Evolutionary conservation across 2,329 filamentous ascomycete genomes (phyloP), one percentile per base, ranked within the genome.

Genomic region (Calonectria fujianensis): DNA sequence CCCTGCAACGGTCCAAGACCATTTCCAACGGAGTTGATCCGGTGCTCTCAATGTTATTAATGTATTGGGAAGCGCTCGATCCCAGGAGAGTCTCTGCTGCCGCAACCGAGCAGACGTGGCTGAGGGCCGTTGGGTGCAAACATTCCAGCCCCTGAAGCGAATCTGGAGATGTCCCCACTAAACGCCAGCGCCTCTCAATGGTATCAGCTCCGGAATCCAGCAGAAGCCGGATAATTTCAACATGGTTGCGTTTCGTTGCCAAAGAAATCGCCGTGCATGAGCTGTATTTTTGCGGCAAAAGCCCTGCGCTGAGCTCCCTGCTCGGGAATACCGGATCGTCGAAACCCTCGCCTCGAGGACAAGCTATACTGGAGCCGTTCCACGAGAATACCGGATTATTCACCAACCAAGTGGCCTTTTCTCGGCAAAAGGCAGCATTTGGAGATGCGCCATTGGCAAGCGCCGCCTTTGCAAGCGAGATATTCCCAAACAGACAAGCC

Each of bases 401-500:
- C 48, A 31, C 35, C 51, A 48, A 50, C 51, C 32, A 31, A 45
- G 27, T 57, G 32, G 41, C 29, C 31, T 39, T 70, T 63, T 59
- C 61, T 9, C 37, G 63, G 35, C 66, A 74, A 29, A 74, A 70
- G 8, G 37, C 35, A 8, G 48, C 66, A 45, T 70, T 67, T 18
- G 66, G 57, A 18, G 24, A 50, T 4, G 72, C 66, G 14, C 59
- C 57, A n/a, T 27, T 31, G 2, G 13, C 35, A 10, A 74, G 13
- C 16, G 32, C 59, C 14, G 18, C 11, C n/a, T 50, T 37, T 37
- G 72, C 72, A 8, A 74, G 31, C 3, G n/a, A 16, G 27, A 63
- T n/a, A 45, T 74, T 37, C 3, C 72, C 72, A 59, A 37, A 51
- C 16, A 59, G 37, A 37, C 72, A 74, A 13, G 72, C 72, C 72